phyloP scores from a whole-genome alignment of 2,329 filamentous ascomycete genomes.

The Botrytis fabae region DNA sequence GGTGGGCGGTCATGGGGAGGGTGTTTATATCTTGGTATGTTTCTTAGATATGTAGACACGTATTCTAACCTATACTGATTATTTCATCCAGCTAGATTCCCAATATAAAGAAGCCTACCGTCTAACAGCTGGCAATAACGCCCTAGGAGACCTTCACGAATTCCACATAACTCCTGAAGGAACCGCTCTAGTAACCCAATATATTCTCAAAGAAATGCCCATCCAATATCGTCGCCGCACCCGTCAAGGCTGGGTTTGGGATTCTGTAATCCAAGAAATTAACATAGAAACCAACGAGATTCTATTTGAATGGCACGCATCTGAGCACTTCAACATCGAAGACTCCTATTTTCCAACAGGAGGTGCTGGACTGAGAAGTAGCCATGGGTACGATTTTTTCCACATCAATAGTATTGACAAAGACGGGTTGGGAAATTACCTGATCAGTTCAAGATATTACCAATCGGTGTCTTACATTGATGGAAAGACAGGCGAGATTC shows the following conservation, averaged over 20 bases:
- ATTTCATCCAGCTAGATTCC: background rate
- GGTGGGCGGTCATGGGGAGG: background rate
- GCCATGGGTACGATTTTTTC: slow-evolving; percentile 40
- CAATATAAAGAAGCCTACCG: slow-evolving; percentile 15
- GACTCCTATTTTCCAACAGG: slow-evolving; percentile 6
- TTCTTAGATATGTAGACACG: background rate
- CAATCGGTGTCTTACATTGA: slow-evolving; percentile 45
- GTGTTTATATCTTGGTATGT: slow-evolving; percentile 10
- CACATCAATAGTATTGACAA: slow-evolving; percentile 44
- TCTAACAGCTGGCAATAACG: slow-evolving; percentile 41
- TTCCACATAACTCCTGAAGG: slow-evolving; percentile 46
- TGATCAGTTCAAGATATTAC: slow-evolving; percentile 48
- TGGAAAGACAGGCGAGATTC: slow-evolving; percentile 46
- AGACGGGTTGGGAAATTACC: slow-evolving; percentile 45
- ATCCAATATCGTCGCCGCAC: slow-evolving; percentile 33
- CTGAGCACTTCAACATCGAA: background rate
- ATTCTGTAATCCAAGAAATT: slow-evolving; percentile 9
- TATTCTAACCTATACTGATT: background rate
- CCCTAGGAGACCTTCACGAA: slow-evolving; percentile 51
- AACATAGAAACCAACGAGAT: background rate
- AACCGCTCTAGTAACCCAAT: slow-evolving; percentile 47
- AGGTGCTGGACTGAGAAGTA: slow-evolving; percentile 1
- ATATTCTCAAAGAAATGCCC: slow-evolving; percentile 44
- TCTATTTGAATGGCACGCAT: slow-evolving; percentile 11
- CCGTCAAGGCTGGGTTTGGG: slow-evolving; percentile 5